These are phyloP conservation scores for rapeseed (Brassica napus) DNA, from an alignment of 345 rosid genomes.

Conservation along the genomic window Da-Ae NC_063436.1:4987501-4988000, in stretches of 20 bases:
- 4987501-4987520: constrained; percentile 50
- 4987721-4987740: constrained; percentile 51
- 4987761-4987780: constrained; percentile 60
- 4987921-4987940: constrained; percentile 63
- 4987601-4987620: constrained; percentile 55
- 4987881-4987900: constrained; percentile 69
- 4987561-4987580: constrained; percentile 66
- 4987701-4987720: constrained; percentile 61
- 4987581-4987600: constrained; percentile 71
- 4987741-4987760: constrained; percentile 51
- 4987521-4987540: constrained; percentile 42
- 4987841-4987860: constrained; percentile 68
- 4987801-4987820: constrained; percentile 44
- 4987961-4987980: constrained; percentile 57
- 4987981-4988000: constrained; percentile 78
- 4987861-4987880: constrained; percentile 60
- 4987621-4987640: constrained; percentile 76
- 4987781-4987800: constrained; percentile 65
- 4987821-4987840: constrained; percentile 67
- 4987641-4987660: constrained; percentile 70
- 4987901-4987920: constrained; percentile 65
- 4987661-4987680: constrained; percentile 46
- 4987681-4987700: constrained; percentile 62
- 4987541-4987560: constrained; percentile 55
- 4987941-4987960: constrained; percentile 71